Conservation (phyloP, 2,329 filamentous ascomycete genomes). For the Alternaria arbusti region DNA sequence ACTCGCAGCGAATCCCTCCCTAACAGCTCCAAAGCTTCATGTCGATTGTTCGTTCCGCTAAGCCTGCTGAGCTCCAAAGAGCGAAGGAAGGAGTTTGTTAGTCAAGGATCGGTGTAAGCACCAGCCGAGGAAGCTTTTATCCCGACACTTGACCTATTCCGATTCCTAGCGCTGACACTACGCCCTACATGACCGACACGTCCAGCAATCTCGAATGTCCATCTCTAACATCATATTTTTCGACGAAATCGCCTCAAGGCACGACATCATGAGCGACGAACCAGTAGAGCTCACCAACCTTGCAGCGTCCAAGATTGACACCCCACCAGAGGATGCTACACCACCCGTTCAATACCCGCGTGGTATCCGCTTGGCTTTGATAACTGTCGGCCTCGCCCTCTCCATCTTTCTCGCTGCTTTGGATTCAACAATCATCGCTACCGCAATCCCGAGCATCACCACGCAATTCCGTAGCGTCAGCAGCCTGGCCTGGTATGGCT, state of each 20-base stretch:
- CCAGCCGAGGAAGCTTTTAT: constrained; percentile 1
- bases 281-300: neutral
- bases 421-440: constrained; percentile 44
- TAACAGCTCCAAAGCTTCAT: neutral
- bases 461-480: constrained; percentile 44
- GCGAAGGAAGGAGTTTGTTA: neutral
- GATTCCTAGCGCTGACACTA: neutral
- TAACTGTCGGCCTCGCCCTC: constrained; percentile 37
- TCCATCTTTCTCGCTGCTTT: constrained; percentile 37
- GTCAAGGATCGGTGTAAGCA: neutral
- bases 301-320: neutral
- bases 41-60: neutral
- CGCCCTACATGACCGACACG: neutral
- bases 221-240: neutral
- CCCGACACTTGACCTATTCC: neutral
- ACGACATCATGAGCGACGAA: neutral
- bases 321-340: neutral
- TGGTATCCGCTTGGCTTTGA: constrained; percentile 30
- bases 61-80: neutral
- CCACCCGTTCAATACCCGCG: constrained; percentile 17
- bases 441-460: constrained; percentile 48
- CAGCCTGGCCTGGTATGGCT: constrained; percentile 47
- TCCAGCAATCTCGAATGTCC: neutral
- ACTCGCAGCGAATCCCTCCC: neutral
- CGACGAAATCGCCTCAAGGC: neutral